Percentiles rank a stretch among this genome's conserved stretches.
phyloP scores from a whole-genome alignment of 495 filamentous ascomycete species.

The Penicillium chermesinum region DNA sequence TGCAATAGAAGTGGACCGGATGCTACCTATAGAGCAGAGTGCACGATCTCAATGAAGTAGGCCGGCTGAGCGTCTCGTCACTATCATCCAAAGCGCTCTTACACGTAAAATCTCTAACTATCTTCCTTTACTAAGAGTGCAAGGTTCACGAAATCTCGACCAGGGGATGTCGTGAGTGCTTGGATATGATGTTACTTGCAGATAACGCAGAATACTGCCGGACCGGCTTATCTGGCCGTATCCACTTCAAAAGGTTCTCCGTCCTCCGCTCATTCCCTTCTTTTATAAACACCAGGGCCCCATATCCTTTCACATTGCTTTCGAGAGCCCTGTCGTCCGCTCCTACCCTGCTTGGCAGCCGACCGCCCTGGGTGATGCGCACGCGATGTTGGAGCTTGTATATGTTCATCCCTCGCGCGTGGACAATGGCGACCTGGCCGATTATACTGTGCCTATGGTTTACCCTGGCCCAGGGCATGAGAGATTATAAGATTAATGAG shows the following conservation, averaged over 20 bases:
- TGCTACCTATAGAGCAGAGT: no score
- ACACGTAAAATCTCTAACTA: no score
- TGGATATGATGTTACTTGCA: constrained; percentile 15
- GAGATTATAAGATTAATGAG: constrained; percentile 32
- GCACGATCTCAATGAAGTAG: background rate
- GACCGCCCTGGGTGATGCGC: constrained; percentile 38
- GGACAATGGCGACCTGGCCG: constrained; percentile 35
- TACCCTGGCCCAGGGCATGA: constrained; percentile 38
- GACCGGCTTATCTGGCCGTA: constrained; percentile 28
- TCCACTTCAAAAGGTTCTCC: constrained; percentile 10
- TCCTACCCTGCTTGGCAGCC: constrained; percentile 15
- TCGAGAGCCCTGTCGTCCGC: no score
- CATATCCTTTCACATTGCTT: no score
- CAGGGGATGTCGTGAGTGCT: no score
- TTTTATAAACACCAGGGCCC: background rate
- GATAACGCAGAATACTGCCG: constrained; percentile 13
- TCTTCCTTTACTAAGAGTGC: no score
- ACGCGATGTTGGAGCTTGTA: constrained; percentile 40
- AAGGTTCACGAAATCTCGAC: no score
- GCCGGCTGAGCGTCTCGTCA: no score
- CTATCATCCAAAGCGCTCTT: no score
- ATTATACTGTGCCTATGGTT: constrained; percentile 40
- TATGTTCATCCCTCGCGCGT: constrained; percentile 35
- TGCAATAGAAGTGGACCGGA: no score
- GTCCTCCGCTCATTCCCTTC: constrained; percentile 6